phyloP scores from a whole-genome alignment of 108 stramenopile genomes.

The Aurantiochytrium sp. region DNA sequence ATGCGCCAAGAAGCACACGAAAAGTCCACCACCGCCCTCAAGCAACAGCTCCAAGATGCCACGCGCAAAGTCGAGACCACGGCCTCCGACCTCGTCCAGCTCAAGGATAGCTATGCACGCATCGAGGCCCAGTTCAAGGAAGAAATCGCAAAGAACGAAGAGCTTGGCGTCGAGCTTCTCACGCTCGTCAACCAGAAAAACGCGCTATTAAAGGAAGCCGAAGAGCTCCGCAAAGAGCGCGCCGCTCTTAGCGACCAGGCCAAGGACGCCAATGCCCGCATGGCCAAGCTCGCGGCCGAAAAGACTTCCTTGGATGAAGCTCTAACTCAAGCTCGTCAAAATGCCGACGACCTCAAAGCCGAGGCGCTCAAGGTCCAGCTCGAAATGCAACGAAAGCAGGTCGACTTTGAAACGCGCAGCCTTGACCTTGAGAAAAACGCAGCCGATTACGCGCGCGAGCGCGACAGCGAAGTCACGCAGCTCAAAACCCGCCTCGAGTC shows the following conservation, averaged over 20 bases:
- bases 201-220: neutral
- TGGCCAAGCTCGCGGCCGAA: neutral
- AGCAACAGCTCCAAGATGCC: neutral
- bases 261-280: neutral
- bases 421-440: neutral
- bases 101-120: neutral
- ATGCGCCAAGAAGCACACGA: neutral
- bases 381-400: neutral
- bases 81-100: neutral
- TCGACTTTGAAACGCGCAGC: neutral
- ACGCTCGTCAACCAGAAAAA: conserved; percentile 16
- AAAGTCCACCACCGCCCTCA: neutral
- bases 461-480: neutral
- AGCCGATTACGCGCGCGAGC: neutral
- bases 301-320: neutral
- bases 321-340: neutral
- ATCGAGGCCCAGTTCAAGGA: conserved; percentile 1
- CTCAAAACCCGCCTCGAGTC: neutral
- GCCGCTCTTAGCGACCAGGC: neutral
- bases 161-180: conserved; percentile 7
- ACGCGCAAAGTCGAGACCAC: neutral
- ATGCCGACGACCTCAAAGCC: neutral
- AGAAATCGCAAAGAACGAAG: neutral
- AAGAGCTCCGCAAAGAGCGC: conserved; percentile 5
- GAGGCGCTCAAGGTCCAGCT: neutral